Evolutionary conservation across 2,329 filamentous ascomycete species (phyloP), one percentile per base, ranked within the genome.

Genomic region (Nannizzia gypsea): DNA sequence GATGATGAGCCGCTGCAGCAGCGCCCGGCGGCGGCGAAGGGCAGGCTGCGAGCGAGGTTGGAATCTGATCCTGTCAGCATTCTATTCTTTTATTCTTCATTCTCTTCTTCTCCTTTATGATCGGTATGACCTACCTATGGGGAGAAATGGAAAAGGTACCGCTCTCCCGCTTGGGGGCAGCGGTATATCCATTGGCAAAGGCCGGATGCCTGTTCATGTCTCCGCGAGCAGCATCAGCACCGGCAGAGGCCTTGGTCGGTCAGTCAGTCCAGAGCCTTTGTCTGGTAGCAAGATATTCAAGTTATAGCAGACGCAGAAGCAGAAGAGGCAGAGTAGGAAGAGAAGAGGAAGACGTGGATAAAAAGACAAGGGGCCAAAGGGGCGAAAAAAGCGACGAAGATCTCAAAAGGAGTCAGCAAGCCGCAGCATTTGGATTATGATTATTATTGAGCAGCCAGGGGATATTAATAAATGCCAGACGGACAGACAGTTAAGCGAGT

Each of bases 151-250:
- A 89, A 72, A 95, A 92, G 52, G 87, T 88, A 70, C 76, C 77
- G 67, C 77, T 78, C 68, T 86, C 86, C 62, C 81, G 82, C 64
- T 85, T 81, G 64, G 88, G 87, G 73, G 91, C 91, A 71, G 79
- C 79, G 64, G 76, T 73, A 66, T 81, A 76, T 72, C 90, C 91
- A 78, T 93, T 95, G 64, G 86, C 83, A 75, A 88, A 92, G 73
- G 86, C 86, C 74, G 87, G 82, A 80, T 95, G 89, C 78, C 90
- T 84, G 72, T 92, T 88, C 84, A 93, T 90, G 87, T 88, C 78
- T 84, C 71, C 69, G 56, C 63, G 63, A 65, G 57, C 64, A 68
- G 68, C 72, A 72, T 74, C 31, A 36, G 31, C 31, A 36, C 9
- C 31, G 31, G 28, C 31, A 36, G 28, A 6, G 31, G 31, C 31